Percentiles rank a stretch among this genome's conserved stretches.
Evolutionary conservation across 2,329 filamentous ascomycete species (phyloP).

Genomic region (Xylaria sp.): DNA sequence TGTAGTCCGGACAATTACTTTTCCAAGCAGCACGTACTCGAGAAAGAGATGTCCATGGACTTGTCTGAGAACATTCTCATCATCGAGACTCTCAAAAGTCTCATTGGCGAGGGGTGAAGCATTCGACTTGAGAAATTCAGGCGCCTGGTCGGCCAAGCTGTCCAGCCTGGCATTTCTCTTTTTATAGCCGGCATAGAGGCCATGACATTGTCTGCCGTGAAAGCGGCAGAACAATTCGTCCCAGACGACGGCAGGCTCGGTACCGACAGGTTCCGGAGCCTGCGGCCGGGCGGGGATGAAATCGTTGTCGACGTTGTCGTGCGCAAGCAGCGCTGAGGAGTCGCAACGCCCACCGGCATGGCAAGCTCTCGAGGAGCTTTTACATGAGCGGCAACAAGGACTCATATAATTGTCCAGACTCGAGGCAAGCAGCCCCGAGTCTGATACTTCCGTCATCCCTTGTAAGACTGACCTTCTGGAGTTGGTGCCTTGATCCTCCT

Average conservation of each 20-base stretch:
- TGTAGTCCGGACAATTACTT: slow-evolving; percentile 16
- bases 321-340: too few species aligned
- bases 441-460: too few species aligned
- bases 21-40: slow-evolving; percentile 28
- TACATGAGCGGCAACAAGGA: too few species aligned
- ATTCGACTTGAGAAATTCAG: slow-evolving; percentile 34
- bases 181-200: slow-evolving; percentile 46
- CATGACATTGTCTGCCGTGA: slow-evolving; percentile 37
- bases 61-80: slow-evolving; percentile 35
- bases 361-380: too few species aligned
- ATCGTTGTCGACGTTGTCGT: too few species aligned
- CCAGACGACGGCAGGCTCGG: slow-evolving; percentile 7
- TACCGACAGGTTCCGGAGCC: background rate
- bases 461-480: too few species aligned
- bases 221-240: slow-evolving; percentile 15
- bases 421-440: too few species aligned
- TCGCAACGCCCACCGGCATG: too few species aligned
- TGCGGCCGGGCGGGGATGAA: too few species aligned
- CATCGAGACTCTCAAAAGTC: slow-evolving; percentile 35
- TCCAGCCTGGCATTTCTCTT: slow-evolving; percentile 42
- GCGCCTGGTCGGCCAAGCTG: slow-evolving; percentile 30
- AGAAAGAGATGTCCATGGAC: slow-evolving; percentile 39
- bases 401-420: too few species aligned
- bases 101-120: slow-evolving; percentile 36
- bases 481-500: too few species aligned